These are phyloP conservation scores for Gracilaria domingensis DNA, from an alignment of 23 red algal genomes.

Conservation along the genomic window DNA sequence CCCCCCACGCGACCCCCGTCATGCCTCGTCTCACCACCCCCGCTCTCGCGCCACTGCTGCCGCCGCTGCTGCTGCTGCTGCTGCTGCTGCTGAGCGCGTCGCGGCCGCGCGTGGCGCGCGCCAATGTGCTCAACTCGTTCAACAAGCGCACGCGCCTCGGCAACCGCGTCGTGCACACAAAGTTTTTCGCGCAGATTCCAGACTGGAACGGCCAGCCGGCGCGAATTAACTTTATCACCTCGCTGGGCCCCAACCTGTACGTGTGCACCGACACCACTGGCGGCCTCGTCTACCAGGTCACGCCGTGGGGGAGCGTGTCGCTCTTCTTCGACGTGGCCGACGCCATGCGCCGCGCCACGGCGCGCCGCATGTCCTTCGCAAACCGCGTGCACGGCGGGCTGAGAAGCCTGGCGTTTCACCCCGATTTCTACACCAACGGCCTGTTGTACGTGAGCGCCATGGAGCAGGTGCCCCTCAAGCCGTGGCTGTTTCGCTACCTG, in stretches of 20 bases:
- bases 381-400: slow-evolving; percentile 21
- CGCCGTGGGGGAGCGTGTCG: slow-evolving; percentile 1
- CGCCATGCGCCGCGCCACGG: neutral
- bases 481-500: slow-evolving; percentile 35
- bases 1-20: too few relatives aligned
- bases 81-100: too few relatives aligned
- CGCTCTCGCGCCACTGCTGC: neutral
- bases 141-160: neutral
- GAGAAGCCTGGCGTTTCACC: slow-evolving; percentile 41
- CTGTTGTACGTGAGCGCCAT: slow-evolving; percentile 45
- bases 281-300: slow-evolving; percentile 1
- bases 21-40: too few relatives aligned
- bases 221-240: neutral
- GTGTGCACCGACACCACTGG: neutral
- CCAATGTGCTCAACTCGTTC: slow-evolving; percentile 2
- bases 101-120: neutral
- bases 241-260: neutral
- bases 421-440: neutral
- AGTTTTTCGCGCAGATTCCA: slow-evolving; percentile 24
- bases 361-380: neutral
- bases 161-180: neutral
- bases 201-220: slow-evolving; percentile 12
- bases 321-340: slow-evolving; percentile 21
- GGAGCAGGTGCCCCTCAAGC: slow-evolving; percentile 37
- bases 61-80: neutral